These are phyloP conservation scores for Eucalyptus lansdowneana DNA, from an alignment of 345 rosid species.

Conservation along the genomic window DNA sequence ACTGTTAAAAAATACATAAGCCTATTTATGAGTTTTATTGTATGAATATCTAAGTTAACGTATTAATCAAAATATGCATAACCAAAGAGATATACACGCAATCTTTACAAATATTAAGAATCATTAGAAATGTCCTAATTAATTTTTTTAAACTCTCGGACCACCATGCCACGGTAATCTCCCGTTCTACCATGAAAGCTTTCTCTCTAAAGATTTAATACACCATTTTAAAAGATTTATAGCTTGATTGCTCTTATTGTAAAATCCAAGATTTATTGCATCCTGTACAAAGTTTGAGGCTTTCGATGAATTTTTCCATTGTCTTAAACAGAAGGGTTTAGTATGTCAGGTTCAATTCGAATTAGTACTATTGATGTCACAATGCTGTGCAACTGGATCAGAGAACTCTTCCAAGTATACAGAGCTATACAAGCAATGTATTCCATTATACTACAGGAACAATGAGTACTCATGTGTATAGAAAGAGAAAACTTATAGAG, in stretches of 20 bases:
- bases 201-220: not conserved
- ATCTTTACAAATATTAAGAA: too few relatives aligned
- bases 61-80: too few relatives aligned
- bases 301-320: not conserved
- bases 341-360: not conserved
- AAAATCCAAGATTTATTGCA: not conserved
- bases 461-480: not conserved
- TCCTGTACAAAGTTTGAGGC: not conserved
- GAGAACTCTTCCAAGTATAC: not conserved
- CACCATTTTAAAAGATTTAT: too few relatives aligned
- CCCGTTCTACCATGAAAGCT: not conserved
- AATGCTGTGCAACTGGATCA: not conserved
- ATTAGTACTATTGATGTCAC: not conserved
- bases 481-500: not conserved
- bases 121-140: not conserved
- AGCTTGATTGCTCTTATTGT: not conserved
- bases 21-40: too few relatives aligned
- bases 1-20: too few relatives aligned
- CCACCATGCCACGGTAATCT: too few relatives aligned
- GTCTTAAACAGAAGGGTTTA: not conserved
- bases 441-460: not conserved
- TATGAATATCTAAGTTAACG: too few relatives aligned
- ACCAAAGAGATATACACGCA: fast-evolving
- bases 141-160: too few relatives aligned
- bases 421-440: not conserved